Evolutionary conservation across 805 yeast species (phyloP).

Genomic region (Jamesozyma rosinii): DNA sequence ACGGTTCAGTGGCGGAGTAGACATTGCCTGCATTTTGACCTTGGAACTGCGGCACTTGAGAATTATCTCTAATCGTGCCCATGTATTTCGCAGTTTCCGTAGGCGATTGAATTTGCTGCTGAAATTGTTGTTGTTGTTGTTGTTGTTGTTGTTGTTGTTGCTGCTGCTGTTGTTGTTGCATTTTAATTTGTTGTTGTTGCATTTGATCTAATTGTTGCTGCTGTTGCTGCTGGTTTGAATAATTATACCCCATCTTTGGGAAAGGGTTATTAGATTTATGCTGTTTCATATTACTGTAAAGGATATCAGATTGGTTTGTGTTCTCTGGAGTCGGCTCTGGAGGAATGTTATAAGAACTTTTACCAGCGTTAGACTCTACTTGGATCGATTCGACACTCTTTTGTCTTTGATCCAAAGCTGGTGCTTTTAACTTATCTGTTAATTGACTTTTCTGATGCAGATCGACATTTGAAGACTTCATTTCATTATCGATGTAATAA

Average conservation of each 20-base stretch:
- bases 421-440: slow-evolving; percentile 3
- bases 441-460: not conserved
- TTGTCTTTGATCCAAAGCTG: slow-evolving; percentile 10
- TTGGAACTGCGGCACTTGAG: not conserved
- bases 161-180: not conserved
- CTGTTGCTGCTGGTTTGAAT: slow-evolving; percentile 3
- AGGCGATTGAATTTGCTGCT: slow-evolving; percentile 1
- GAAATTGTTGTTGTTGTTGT: slow-evolving; percentile 7
- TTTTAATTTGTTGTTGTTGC: not conserved
- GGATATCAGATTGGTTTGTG: slow-evolving; percentile 4
- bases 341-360: slow-evolving; percentile 1
- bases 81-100: not conserved
- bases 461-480: not conserved
- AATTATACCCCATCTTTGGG: slow-evolving; percentile 17
- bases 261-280: slow-evolving; percentile 32
- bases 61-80: not conserved
- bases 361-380: slow-evolving; percentile 11
- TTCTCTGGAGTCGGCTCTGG: not conserved
- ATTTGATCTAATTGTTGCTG: not conserved
- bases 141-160: not conserved
- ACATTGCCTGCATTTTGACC: not conserved
- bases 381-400: slow-evolving; percentile 15
- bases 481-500: slow-evolving; percentile 3
- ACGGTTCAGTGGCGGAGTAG: not conserved
- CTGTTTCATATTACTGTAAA: slow-evolving; percentile 11